These are phyloP conservation scores for Salvia hispanica DNA, from an alignment of 257 asterid genomes.

Conservation along the genomic window DNA sequence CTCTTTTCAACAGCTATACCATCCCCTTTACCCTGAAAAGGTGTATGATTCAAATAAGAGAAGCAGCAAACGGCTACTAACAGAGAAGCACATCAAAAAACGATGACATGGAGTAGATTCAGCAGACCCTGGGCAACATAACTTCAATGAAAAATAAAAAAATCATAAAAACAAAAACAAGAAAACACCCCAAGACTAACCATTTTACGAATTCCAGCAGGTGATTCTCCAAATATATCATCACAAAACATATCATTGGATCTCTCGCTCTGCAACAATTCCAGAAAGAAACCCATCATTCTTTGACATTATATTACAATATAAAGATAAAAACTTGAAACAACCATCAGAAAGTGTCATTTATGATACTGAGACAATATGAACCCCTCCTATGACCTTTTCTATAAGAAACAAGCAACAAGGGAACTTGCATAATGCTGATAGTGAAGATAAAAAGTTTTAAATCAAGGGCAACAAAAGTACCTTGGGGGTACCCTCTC, in stretches of 20 bases:
- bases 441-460: conserved; percentile 9
- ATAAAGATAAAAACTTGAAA: not conserved
- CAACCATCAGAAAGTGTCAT: not conserved
- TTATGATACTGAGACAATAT: not conserved
- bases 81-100: not conserved
- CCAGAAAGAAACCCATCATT: conserved; percentile 23
- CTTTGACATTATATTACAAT: conserved; percentile 21
- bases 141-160: not conserved
- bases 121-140: not conserved
- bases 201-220: conserved; percentile 71
- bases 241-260: conserved; percentile 79
- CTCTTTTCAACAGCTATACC: conserved; percentile 71
- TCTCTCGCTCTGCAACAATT: conserved; percentile 76
- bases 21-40: conserved; percentile 76
- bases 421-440: not conserved
- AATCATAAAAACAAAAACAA: not conserved
- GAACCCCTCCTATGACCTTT: no score
- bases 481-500: conserved; percentile 97
- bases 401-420: no score
- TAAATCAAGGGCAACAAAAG: conserved; percentile 12
- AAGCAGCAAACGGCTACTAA: conserved; percentile 1
- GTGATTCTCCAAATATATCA: conserved; percentile 97
- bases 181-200: conserved; percentile 46
- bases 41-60: conserved; percentile 14
- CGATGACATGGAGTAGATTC: not conserved